A percentile compares a stretch with the other conserved stretches of the same genome.
Evolutionary conservation across 305 asterid species (phyloP).

Genomic region (Euphrasia arctica): DNA sequence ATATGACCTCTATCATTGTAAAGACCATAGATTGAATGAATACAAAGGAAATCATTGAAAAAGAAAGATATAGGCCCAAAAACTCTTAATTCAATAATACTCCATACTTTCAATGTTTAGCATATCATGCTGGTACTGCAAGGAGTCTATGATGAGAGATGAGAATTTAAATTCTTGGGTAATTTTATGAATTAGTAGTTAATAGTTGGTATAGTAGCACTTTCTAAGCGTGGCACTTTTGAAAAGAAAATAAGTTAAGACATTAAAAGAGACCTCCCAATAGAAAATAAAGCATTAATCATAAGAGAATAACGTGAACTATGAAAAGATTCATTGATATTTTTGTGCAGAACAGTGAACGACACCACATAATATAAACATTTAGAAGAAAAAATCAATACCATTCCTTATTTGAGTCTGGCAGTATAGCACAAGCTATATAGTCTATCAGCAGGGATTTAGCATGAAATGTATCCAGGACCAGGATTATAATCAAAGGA

Average conservation of each 20-base stretch:
- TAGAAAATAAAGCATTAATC: constrained; percentile 5
- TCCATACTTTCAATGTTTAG: not conserved
- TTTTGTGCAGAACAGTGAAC: not conserved
- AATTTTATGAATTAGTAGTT: not conserved
- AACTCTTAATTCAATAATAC: constrained; percentile 14
- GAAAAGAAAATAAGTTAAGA: not conserved
- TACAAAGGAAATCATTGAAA: constrained; percentile 2
- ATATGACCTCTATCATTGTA: not conserved
- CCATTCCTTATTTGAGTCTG: not conserved
- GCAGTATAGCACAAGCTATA: not conserved
- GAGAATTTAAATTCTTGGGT: not conserved
- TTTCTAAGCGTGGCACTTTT: not conserved
- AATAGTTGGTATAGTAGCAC: not conserved
- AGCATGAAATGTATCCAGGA: constrained; percentile 6
- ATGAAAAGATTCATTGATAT: not conserved
- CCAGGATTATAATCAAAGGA: constrained; percentile 4
- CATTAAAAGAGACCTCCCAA: constrained; percentile 2
- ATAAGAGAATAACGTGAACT: not conserved
- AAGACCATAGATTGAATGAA: constrained; percentile 3
- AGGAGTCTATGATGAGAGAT: not conserved
- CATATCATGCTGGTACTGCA: not conserved
- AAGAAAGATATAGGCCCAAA: constrained; percentile 13
- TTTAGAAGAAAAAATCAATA: not conserved
- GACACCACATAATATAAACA: constrained; percentile 3
- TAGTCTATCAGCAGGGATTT: constrained; percentile 7